Evolutionary conservation across 352 stramenopile species (phyloP).

Genomic region (Phytopythium aichiense): DNA sequence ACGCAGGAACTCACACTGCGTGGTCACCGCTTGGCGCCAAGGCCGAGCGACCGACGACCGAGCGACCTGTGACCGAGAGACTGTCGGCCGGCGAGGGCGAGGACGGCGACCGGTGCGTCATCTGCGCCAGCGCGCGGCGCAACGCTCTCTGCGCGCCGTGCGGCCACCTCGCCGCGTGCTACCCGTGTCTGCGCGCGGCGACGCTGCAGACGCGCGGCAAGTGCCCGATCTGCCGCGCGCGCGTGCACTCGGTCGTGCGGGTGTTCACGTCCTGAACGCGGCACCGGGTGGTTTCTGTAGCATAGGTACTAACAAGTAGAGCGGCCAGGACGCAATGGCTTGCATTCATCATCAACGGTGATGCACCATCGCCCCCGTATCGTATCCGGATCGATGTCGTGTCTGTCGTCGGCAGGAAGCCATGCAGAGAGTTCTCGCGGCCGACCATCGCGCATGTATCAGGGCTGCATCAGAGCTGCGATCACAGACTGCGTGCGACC

Average conservation of each 20-base stretch:
- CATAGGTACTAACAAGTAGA: too few relatives aligned
- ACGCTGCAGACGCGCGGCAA: constrained; percentile 16
- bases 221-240: constrained; percentile 45
- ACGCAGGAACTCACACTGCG: neutral
- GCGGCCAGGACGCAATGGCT: neutral
- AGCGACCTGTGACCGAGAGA: neutral
- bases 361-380: too few relatives aligned
- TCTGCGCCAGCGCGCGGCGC: constrained; percentile 48
- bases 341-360: neutral
- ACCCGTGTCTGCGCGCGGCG: constrained; percentile 33
- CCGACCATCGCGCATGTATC: too few relatives aligned
- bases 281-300: too few relatives aligned
- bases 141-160: constrained; percentile 66
- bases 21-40: neutral
- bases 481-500: neutral
- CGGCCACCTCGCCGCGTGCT: constrained; percentile 56
- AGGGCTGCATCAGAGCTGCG: neutral
- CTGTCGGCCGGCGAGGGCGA: neutral
- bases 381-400: too few relatives aligned
- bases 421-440: neutral
- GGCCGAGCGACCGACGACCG: neutral
- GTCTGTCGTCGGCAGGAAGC: neutral
- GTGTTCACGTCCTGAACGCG: constrained; percentile 15
- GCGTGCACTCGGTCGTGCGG: constrained; percentile 34
- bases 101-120: constrained; percentile 34